Percentiles rank a stretch among this genome's conserved stretches.
These are phyloP conservation scores for Phyllosticta citriasiana DNA, from an alignment of 2,329 filamentous ascomycete species.

Conservation along the genomic window DNA sequence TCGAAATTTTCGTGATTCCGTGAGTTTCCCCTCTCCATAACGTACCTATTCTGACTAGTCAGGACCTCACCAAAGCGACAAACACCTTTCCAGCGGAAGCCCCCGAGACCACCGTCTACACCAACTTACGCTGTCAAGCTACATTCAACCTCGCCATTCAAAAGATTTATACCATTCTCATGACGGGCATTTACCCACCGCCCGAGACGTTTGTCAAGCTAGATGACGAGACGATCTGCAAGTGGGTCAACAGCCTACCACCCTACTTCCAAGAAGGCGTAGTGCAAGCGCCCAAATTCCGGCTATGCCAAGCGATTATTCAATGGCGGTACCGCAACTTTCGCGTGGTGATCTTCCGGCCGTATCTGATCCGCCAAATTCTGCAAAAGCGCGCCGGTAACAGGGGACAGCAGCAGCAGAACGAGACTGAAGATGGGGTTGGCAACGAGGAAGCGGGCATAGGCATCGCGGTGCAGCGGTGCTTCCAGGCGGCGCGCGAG, in stretches of 20 bases:
- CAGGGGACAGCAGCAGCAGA: neutral
- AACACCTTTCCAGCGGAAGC: neutral
- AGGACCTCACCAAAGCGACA: constrained; percentile 4
- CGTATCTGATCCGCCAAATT: constrained; percentile 34
- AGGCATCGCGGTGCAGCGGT: neutral
- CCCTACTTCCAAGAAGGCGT: constrained; percentile 26
- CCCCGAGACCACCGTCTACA: constrained; percentile 32
- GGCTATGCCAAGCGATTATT: constrained; percentile 34
- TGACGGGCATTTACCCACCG: constrained; percentile 34
- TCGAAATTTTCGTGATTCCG: constrained; percentile 37
- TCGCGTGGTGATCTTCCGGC: constrained; percentile 39
- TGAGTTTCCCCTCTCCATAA: neutral
- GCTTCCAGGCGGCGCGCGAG: neutral
- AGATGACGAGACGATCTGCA: constrained; percentile 30
- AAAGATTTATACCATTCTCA: constrained; percentile 37
- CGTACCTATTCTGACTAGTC: neutral
- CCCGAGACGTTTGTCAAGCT: constrained; percentile 32
- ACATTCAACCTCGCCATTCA: constrained; percentile 37
- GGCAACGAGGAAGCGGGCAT: neutral
- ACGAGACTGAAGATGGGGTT: neutral
- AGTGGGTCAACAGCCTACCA: constrained; percentile 30
- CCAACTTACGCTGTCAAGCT: constrained; percentile 35
- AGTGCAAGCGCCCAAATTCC: constrained; percentile 26
- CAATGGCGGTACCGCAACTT: constrained; percentile 37
- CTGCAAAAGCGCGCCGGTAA: constrained; percentile 1